Conservation (phyloP, 225 moss, liverwort and hornwort species). For the Asterella californica region DNA sequence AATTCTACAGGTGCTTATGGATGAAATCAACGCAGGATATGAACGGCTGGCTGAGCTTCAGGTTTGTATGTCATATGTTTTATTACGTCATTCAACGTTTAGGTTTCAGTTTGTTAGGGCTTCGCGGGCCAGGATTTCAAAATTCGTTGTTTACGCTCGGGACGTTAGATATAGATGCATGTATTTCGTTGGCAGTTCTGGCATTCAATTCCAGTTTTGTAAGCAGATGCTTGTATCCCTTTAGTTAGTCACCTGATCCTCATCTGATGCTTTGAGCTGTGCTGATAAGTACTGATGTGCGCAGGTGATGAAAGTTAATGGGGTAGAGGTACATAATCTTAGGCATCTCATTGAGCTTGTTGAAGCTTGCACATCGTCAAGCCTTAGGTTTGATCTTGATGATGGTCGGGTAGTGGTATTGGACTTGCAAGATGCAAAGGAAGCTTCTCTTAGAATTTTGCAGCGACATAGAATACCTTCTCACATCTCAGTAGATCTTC, state of each 20-base stretch:
- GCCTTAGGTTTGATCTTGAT: conserved; percentile 61
- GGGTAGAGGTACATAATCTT: conserved; percentile 73
- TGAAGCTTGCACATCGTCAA: conserved; percentile 59
- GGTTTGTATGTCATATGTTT: too few relatives aligned
- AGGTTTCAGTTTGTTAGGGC: too few relatives aligned
- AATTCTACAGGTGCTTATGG: conserved; percentile 72
- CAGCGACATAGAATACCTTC: conserved; percentile 83
- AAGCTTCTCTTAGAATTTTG: conserved; percentile 73
- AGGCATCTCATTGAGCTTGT: conserved; percentile 76
- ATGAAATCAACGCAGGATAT: conserved; percentile 94
- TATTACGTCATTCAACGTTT: neutral
- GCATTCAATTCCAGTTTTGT: too few relatives aligned
- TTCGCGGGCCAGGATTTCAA: too few relatives aligned
- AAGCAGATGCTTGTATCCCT: too few relatives aligned
- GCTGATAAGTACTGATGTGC: neutral
- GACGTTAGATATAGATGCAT: neutral
- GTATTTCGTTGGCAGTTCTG: neutral
- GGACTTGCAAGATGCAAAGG: conserved; percentile 67
- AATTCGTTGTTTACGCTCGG: too few relatives aligned
- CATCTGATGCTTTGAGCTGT: neutral
- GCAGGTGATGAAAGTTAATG: conserved; percentile 87
- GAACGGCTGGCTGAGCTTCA: conserved; percentile 90
- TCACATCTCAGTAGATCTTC: conserved; percentile 70
- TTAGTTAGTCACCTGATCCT: too few relatives aligned
- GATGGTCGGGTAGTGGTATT: conserved; percentile 65